Conservation (phyloP, 2,329 filamentous ascomycete genomes). For the Aspergillus transmontanensis region DNA sequence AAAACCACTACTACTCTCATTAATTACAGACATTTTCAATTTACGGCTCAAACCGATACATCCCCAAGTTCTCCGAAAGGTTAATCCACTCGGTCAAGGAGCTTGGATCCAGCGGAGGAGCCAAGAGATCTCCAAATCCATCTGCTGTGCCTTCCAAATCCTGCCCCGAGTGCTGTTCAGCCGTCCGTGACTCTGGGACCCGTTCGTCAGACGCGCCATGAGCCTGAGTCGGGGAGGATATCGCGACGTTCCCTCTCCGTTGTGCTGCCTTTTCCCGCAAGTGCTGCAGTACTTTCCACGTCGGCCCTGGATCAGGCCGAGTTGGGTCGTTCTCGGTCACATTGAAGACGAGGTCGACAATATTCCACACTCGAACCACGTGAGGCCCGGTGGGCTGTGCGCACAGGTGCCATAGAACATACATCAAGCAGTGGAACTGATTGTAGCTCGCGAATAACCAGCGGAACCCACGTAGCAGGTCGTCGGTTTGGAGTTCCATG, state of each 20-base stretch:
- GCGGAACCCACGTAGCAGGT: slow-evolving; percentile 38
- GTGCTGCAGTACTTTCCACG: slow-evolving; percentile 1
- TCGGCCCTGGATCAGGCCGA: slow-evolving; percentile 1
- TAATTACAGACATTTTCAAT: neutral
- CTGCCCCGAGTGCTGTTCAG: neutral
- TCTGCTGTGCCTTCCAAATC: neutral
- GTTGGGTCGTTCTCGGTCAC: neutral
- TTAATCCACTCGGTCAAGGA: slow-evolving; percentile 2
- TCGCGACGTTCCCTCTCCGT: neutral
- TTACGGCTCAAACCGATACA: neutral
- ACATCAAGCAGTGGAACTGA: slow-evolving; percentile 46
- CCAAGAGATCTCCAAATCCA: neutral
- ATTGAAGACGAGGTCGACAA: slow-evolving; percentile 15
- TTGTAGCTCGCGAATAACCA: slow-evolving; percentile 43
- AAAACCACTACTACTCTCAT: too few relatives aligned
- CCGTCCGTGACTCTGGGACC: neutral
- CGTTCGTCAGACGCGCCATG: neutral
- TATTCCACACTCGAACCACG: slow-evolving; percentile 33
- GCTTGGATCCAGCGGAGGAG: neutral
- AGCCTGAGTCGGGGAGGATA: neutral
- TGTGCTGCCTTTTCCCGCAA: neutral
- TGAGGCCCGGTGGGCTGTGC: slow-evolving; percentile 32
- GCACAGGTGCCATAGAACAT: slow-evolving; percentile 46
- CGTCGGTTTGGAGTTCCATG: slow-evolving; percentile 34
- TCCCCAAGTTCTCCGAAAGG: slow-evolving; percentile 2